Evolutionary conservation across 139 green algal genomes (phyloP).

Genomic region (Chlorella sp.): DNA sequence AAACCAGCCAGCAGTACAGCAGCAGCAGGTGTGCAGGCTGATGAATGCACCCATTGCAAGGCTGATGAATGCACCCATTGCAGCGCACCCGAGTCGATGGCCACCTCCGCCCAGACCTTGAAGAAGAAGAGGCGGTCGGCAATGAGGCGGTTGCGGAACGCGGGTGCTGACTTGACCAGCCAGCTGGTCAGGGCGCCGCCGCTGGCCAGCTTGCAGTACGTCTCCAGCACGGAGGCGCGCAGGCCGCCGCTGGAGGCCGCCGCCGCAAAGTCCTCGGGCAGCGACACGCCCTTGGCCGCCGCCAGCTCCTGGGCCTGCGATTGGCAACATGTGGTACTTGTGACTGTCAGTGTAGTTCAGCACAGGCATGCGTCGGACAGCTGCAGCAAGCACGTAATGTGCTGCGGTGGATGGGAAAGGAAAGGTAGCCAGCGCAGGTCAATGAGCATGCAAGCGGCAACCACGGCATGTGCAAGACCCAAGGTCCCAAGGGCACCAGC

Average conservation of each 20-base stretch:
- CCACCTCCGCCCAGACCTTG: conserved; percentile 88
- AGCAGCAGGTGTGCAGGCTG: background rate
- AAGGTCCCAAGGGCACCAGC: no score
- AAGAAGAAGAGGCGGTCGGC: conserved; percentile 89
- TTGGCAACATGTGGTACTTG: no score
- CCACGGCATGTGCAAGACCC: no score
- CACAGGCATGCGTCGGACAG: no score
- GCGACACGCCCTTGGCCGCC: conserved; percentile 54
- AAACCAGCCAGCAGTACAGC: background rate
- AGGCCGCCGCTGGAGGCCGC: conserved; percentile 55
- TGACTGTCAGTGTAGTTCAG: no score
- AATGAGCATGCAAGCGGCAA: no score
- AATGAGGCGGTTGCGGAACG: conserved; percentile 87
- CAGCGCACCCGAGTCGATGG: conserved; percentile 87
- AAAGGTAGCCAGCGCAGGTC: no score
- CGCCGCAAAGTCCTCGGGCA: conserved; percentile 67
- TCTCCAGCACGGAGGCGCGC: conserved; percentile 43
- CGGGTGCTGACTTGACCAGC: conserved; percentile 67
- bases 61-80: background rate
- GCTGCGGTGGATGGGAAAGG: no score
- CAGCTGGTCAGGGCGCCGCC: conserved; percentile 52
- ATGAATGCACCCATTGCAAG: background rate
- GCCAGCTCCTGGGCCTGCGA: conserved; percentile 63
- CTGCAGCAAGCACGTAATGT: no score
- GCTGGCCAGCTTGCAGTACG: conserved; percentile 50